Evolutionary conservation across 306 rosid species (phyloP).

Genomic region (Pyrus bretschneideri): DNA sequence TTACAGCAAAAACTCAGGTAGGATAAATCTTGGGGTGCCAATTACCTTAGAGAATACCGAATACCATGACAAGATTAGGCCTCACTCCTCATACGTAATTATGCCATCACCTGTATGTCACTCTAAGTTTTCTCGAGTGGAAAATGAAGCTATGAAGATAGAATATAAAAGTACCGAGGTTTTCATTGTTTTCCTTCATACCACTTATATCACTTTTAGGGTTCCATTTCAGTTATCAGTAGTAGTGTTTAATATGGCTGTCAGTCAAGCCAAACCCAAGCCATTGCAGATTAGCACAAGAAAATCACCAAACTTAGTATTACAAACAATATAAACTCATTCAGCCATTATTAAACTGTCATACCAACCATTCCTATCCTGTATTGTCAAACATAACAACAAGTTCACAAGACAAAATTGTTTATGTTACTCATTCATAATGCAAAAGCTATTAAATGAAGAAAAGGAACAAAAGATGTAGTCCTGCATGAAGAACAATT

Average conservation of each 20-base stretch:
- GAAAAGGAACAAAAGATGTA: neutral
- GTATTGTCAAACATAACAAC: neutral
- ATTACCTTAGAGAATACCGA: too few species aligned
- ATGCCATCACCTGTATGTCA: neutral
- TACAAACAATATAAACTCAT: neutral
- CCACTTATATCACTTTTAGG: neutral
- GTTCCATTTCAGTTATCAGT: neutral
- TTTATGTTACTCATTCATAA: neutral
- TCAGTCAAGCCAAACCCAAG: neutral
- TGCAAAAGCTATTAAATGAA: neutral
- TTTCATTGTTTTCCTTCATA: neutral
- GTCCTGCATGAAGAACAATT: neutral
- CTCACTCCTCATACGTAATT: neutral
- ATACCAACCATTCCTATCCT: neutral
- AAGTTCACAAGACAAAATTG: neutral
- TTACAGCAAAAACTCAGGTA: neutral
- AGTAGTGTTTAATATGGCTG: neutral
- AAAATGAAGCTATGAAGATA: neutral
- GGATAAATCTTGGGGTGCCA: neutral
- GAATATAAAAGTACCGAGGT: neutral
- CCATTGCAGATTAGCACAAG: neutral
- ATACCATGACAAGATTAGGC: too few species aligned
- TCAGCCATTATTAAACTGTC: neutral
- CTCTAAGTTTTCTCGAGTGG: neutral
- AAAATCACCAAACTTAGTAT: neutral